Base-by-base conservation (phyloP, 2,329 filamentous ascomycete species). In the Aureobasidium leucospermi region DNA sequence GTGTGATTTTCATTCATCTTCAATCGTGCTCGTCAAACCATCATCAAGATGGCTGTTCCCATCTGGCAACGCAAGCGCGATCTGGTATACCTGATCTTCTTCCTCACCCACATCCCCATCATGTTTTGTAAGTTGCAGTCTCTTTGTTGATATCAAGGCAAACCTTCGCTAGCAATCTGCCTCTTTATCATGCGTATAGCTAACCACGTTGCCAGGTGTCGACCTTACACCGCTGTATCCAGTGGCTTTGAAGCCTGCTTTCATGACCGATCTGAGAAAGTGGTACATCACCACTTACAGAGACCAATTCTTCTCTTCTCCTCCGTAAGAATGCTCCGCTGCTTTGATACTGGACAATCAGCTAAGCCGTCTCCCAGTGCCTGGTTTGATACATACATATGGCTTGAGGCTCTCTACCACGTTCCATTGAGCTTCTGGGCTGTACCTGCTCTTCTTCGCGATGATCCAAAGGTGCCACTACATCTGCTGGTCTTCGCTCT, bases 201-300 rank as follows among this genome's bases (percentile, higher is more conserved):
- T 55, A 43, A 55, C 11, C 4, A 7, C 7, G 6, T 13, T 15
- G 6, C 16, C 8, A 86, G 84, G 79, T 43, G 78, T 87, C 67
- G 85, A 88, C 66, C 75, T 85, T 13, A 79, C 79, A 36, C 74
- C 79, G n/a, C 74, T 85, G 59, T 85, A 85, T 63, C 85, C 85
- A 1, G 49, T 72, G 4, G 70, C 71, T 39, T 64, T 85, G 8
- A 76, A 75, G 49, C 81, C 81, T 0, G 57, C 71, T 0, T 75
- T 82, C 67, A 78, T 85, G 65, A 68, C 69, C 43, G 62, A 69
- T 0, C 62, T 88, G 2, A 80, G 81, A 60, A 66, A 72, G 2
- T 87, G 75, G 71, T 87, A 88, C 70, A 75, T 86, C 61, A 68
- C 73, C 1, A 85, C 78, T 1, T 87, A 86, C 69, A 75, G 78